Evolutionary conservation across 2,329 filamentous ascomycete species (phyloP), one percentile per base, ranked within the genome.

Genomic region (Xenosphaeropsis pyriputrescens): DNA sequence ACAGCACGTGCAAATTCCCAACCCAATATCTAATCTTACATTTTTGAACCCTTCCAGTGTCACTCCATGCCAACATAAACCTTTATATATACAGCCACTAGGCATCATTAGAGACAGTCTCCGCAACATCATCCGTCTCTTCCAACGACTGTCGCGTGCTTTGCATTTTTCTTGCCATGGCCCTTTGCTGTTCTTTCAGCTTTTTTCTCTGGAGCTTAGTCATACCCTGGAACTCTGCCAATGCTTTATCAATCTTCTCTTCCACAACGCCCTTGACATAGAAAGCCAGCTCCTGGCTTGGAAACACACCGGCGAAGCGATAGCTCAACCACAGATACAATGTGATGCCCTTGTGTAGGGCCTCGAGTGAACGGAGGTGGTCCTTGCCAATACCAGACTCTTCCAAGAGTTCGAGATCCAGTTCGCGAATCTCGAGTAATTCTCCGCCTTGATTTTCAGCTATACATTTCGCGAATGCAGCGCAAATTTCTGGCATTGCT

Each of bases 321-420:
- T 89, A 96, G 48, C 83, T 89, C 13, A 98, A 67, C 91, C 91
- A 98, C 2, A 93, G 68, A 54, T 96, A 98, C 34, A 88, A 63
- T 33, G 89, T 85, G 29, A 98, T 63, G 18, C 75, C 67, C 50
- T 84, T 83, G 61, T 98, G 91, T 13, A 98, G 66, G 3, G 63
- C 57, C 56, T 98, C 91, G 15, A 96, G 64, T 7, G 65, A 59
- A 39, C 64, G 62, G 9, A 98, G 65, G 46, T 85, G 0, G 6
- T 34, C 41, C 37, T 47, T 47, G 13, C 63, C 55, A 38, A 68
- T 60, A 1, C 60, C 56, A 6, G 57, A 44, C 18, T 62, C 41
- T 43, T 94, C 84, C 3, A 96, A 67, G 2, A 80, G 56, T 44
- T 88, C 79, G 1, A 98, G 62, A 17, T 82, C 68, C 6, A 96